Percentiles rank a stretch among this genome's conserved stretches.
Conservation (phyloP, 768 basidiomycete genomes). For the Lentinula boryana region DNA sequence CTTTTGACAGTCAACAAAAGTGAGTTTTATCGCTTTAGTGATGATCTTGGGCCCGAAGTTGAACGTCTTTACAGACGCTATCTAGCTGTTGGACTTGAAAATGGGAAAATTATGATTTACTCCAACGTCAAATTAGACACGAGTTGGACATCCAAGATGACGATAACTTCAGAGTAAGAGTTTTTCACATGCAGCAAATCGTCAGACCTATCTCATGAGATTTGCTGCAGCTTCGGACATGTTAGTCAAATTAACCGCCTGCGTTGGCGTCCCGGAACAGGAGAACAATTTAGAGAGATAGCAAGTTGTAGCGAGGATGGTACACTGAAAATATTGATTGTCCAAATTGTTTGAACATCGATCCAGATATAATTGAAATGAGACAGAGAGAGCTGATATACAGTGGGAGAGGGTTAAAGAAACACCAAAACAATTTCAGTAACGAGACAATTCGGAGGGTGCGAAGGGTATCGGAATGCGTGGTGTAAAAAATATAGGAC, state of each 20-base stretch:
- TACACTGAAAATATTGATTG: constrained; percentile 71
- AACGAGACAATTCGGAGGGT: constrained; percentile 59
- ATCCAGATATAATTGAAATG: constrained; percentile 34
- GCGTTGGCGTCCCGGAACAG: constrained; percentile 60
- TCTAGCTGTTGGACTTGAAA: constrained; percentile 83
- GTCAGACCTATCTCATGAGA: background rate
- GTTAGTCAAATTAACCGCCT: constrained; percentile 74
- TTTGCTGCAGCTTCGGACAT: constrained; percentile 54
- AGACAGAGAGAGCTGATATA: constrained; percentile 49
- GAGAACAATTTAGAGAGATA: constrained; percentile 37
- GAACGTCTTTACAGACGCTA: constrained; percentile 30
- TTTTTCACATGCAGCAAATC: background rate
- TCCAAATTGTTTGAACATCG: constrained; percentile 46
- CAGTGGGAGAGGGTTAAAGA: constrained; percentile 46
- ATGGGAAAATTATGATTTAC: constrained; percentile 67
- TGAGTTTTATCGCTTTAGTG: constrained; percentile 15
- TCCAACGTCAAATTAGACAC: constrained; percentile 22
- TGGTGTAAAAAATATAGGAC: constrained; percentile 43
- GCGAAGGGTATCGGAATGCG: constrained; percentile 67
- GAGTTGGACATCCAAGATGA: constrained; percentile 41
- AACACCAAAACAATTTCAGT: constrained; percentile 37
- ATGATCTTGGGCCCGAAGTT: background rate
- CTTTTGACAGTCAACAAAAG: constrained; percentile 32
- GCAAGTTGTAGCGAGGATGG: constrained; percentile 93
- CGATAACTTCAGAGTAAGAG: constrained; percentile 48